Conservation (phyloP, 306 rosid genomes). For the Sophora flavescens region DNA sequence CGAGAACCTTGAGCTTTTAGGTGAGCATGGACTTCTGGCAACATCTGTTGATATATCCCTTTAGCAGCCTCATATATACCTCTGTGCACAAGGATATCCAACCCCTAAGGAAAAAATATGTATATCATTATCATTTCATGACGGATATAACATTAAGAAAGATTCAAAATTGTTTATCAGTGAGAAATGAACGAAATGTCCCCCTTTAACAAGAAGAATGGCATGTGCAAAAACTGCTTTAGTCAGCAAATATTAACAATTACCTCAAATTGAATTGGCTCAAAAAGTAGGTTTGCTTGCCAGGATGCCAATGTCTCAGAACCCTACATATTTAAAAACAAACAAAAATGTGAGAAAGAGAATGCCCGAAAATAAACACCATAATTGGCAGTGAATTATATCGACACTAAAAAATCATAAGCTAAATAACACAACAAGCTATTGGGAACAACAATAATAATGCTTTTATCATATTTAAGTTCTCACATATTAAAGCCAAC, state of each 20-base stretch:
- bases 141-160: neutral
- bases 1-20: constrained; percentile 67
- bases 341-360: constrained; percentile 19
- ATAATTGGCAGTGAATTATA: constrained; percentile 1
- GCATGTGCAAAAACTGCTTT: neutral
- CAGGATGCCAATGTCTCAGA: constrained; percentile 92
- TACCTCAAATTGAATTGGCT: constrained; percentile 93
- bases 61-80: constrained; percentile 98
- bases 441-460: neutral
- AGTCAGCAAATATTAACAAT: constrained; percentile 7
- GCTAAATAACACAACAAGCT: neutral
- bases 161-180: neutral
- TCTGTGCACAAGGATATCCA: constrained; percentile 88
- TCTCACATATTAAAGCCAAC: neutral
- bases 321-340: constrained; percentile 63
- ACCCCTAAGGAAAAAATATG: constrained; percentile 56
- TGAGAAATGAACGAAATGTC: neutral
- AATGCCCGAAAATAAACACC: neutral
- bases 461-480: constrained; percentile 8
- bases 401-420: neutral
- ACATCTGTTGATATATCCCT: constrained; percentile 88
- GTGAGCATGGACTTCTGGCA: constrained; percentile 82
- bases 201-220: constrained; percentile 3
- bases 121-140: constrained; percentile 32
- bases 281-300: constrained; percentile 98